These are phyloP conservation scores for Bruguiera gymnorhiza DNA, from an alignment of 345 rosid genomes.

Conservation along the genomic window DNA sequence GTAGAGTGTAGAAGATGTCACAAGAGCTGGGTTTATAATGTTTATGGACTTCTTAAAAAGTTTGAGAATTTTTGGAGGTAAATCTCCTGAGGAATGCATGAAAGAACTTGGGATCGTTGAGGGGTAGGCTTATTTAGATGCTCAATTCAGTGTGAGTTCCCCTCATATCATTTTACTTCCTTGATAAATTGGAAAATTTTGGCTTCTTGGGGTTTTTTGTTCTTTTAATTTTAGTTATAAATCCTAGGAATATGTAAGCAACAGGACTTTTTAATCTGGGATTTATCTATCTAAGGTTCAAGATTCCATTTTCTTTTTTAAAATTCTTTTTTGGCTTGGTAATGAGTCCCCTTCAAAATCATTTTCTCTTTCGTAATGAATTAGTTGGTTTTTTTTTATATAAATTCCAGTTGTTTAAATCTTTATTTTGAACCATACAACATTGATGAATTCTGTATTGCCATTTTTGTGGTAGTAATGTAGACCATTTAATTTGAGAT, in stretches of 20 bases:
- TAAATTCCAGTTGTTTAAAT: neutral
- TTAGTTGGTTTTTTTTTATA: slow-evolving; percentile 4
- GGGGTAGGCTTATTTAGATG: slow-evolving; percentile 93
- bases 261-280: too few species aligned
- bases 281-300: too few species aligned
- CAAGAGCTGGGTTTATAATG: slow-evolving; percentile 95
- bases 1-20: slow-evolving; percentile 91
- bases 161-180: neutral
- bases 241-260: too few species aligned
- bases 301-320: too few species aligned
- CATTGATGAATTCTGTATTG: too few species aligned
- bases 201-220: neutral
- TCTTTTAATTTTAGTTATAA: neutral
- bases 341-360: too few species aligned
- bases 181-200: neutral
- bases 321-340: too few species aligned
- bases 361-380: too few species aligned
- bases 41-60: slow-evolving; percentile 92
- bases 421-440: neutral
- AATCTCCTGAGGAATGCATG: slow-evolving; percentile 90
- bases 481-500: too few species aligned
- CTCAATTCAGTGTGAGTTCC: slow-evolving; percentile 67
- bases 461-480: too few species aligned
- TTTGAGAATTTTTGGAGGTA: slow-evolving; percentile 83
- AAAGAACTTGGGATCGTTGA: slow-evolving; percentile 88